Evolutionary conservation across 202 grass and related monocot genomes (phyloP).

Genomic region (Brachypodium distachyon): DNA sequence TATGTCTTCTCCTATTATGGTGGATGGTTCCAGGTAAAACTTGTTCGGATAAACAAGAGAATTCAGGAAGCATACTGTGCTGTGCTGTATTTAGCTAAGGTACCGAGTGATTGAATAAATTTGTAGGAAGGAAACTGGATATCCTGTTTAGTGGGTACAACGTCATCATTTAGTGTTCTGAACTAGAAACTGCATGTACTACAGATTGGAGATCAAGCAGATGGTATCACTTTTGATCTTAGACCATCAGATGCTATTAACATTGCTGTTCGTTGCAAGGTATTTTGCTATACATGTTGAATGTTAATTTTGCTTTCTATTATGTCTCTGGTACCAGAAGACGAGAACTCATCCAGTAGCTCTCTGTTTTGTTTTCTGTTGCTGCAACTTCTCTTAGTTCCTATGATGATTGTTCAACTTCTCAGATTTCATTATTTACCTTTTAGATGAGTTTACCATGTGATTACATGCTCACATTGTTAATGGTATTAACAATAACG

Average conservation of each 20-base stretch:
- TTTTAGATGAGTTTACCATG: background rate
- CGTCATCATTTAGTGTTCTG: background rate
- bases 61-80: constrained; percentile 88
- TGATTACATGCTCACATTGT: background rate
- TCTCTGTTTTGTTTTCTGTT: background rate
- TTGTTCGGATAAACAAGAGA: constrained; percentile 82
- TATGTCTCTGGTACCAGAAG: background rate
- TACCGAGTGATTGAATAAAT: constrained; percentile 2
- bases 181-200: constrained; percentile 4
- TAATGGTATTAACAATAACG: background rate
- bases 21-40: constrained; percentile 49
- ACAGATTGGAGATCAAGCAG: constrained; percentile 61
- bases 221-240: constrained; percentile 70
- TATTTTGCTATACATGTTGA: constrained; percentile 25
- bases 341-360: background rate
- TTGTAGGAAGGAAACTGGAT: background rate
- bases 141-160: background rate
- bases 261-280: constrained; percentile 97
- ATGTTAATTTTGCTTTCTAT: background rate
- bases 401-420: background rate
- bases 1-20: background rate
- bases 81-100: constrained; percentile 73
- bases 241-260: constrained; percentile 95
- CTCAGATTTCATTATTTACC: background rate
- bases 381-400: background rate